phyloP scores from a whole-genome alignment of 768 basidiomycete species.

The Lepiota brunneoincarnata region DNA sequence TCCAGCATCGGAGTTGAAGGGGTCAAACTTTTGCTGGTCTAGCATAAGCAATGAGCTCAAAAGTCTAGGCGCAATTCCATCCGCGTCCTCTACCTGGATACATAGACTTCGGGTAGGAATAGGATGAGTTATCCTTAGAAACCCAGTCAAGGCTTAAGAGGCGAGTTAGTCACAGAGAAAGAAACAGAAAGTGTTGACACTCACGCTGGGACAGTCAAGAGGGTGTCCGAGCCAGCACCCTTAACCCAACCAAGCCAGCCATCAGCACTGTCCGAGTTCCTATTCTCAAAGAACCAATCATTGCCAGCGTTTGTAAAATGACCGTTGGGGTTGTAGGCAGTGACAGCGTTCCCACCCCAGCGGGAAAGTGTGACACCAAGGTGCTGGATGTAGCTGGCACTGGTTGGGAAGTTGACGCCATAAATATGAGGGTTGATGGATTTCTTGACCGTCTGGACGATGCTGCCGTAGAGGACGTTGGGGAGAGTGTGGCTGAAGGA shows the following conservation, averaged over 20 bases:
- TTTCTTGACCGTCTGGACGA: slow-evolving; percentile 31
- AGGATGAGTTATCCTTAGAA: slow-evolving; percentile 49
- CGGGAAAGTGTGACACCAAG: slow-evolving; percentile 49
- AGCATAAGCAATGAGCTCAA: background rate
- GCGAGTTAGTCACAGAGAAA: background rate
- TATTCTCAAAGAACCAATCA: slow-evolving; percentile 59
- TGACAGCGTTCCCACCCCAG: slow-evolving; percentile 56
- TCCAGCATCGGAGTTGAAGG: slow-evolving; percentile 47
- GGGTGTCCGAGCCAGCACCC: slow-evolving; percentile 38
- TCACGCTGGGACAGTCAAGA: slow-evolving; percentile 51
- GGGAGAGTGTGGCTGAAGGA: slow-evolving; percentile 43
- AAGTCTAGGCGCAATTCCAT: background rate
- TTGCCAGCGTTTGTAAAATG: slow-evolving; percentile 51
- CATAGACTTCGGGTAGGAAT: slow-evolving; percentile 42
- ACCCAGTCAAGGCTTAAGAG: slow-evolving; percentile 52
- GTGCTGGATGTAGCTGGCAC: slow-evolving; percentile 41
- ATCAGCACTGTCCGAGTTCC: slow-evolving; percentile 38
- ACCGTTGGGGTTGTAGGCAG: slow-evolving; percentile 50
- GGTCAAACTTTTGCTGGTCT: slow-evolving; percentile 45
- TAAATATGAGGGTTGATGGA: slow-evolving; percentile 49
- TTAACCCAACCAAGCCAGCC: slow-evolving; percentile 48
- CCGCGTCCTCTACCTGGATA: slow-evolving; percentile 35
- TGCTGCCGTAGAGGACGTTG: slow-evolving; percentile 38
- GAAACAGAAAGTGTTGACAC: slow-evolving; percentile 16
- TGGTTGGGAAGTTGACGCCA: slow-evolving; percentile 54